Conservation (phyloP, 208 protist genomes). For the Trypanosoma boissoni region DNA sequence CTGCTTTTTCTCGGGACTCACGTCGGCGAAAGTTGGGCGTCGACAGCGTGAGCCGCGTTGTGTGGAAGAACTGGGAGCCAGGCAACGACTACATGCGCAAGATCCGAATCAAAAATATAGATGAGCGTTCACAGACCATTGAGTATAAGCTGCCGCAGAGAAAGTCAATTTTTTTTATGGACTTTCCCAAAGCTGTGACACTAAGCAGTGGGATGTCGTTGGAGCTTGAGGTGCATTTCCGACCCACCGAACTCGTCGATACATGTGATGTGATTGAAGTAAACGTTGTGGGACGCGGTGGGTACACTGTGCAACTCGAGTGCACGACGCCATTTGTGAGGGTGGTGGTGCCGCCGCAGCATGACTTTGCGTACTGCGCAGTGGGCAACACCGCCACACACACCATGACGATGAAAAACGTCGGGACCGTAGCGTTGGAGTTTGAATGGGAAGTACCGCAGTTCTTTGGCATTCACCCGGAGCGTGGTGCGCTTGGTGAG, state of each 20-base stretch:
- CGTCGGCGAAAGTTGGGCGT: constrained; percentile 72
- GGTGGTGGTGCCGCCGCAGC: constrained; percentile 44
- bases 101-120: constrained; percentile 89
- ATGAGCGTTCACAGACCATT: constrained; percentile 65
- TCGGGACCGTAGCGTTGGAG: constrained; percentile 61
- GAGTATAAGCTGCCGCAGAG: constrained; percentile 72
- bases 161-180: constrained; percentile 76
- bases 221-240: constrained; percentile 74
- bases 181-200: constrained; percentile 81
- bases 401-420: constrained; percentile 73
- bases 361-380: constrained; percentile 91
- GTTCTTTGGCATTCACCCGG: constrained; percentile 75
- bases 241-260: constrained; percentile 61
- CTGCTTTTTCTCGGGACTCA: constrained; percentile 37
- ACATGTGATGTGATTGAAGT: constrained; percentile 85
- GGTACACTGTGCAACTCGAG: constrained; percentile 78
- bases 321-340: constrained; percentile 71
- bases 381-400: constrained; percentile 49
- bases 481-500: constrained; percentile 38
- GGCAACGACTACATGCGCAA: constrained; percentile 82
- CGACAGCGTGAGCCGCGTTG: constrained; percentile 75
- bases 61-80: constrained; percentile 86
- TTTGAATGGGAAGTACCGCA: constrained; percentile 76
- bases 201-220: constrained; percentile 80
- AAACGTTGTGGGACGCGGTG: constrained; percentile 61